Evolutionary conservation across 805 yeast genomes (phyloP), one percentile per base, ranked within the genome.

Genomic region (Metschnikowia santaceciliae): DNA sequence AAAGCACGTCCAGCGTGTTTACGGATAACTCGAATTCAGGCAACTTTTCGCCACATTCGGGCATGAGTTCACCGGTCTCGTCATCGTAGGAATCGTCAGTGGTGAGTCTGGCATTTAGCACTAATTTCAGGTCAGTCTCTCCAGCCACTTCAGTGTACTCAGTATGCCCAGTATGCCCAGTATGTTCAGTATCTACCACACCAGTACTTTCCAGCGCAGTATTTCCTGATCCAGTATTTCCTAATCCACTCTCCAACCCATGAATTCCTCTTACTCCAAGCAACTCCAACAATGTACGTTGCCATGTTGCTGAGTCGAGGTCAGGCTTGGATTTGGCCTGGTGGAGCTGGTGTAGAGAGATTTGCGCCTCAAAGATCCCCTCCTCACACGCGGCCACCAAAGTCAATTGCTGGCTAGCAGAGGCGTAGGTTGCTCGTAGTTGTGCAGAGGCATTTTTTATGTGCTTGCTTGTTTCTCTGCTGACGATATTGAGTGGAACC

Each of bases 51-150:
- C 52, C 46, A 11, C 63, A 69, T 2, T 57, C 63, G 7, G 64
- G 67, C 11, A 55, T 43, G 41, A 69, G 56, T 15, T 62, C 66
- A 1, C 63, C 61, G 4, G 61, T 59, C 22, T 56, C 58, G 0
- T 40, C 45, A 44, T 65, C 65, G 49, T 65, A 63, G 23, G 60
- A 58, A 32, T 57, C 56, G 49, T 55, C 60, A n/a, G 69, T 64
- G 2, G 56, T 44, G 33, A 69, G 56, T 45, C 54, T 64, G 3
- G 61, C 69, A 6, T 51, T 36, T 19, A 62, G 33, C 7, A 42
- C 46, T 17, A 56, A 48, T 8, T 26, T 8, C 30, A 26, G 11
- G 11, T 26, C 30, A 3, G 11, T 8, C 4, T 26, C 3, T 8
- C 30, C 11, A 8, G 30, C 30, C 30, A 8, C 13, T 26, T 23